Evolutionary conservation across 352 stramenopile species (phyloP), one percentile per base, ranked within the genome.

Genomic region (Globisporangium cederbergense): DNA sequence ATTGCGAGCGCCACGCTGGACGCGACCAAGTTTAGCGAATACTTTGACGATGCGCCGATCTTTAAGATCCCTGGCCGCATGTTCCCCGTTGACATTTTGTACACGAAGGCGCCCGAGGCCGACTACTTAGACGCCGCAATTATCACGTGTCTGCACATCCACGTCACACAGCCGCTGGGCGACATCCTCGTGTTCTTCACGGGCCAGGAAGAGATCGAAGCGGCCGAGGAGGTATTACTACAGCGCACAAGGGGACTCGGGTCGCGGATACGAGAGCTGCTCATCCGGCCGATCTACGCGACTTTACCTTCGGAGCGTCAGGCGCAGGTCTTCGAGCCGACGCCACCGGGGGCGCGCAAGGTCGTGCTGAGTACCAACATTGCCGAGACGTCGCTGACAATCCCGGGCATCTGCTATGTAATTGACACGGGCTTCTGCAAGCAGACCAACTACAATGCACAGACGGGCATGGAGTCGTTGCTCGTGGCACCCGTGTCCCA

Each of bases 341-440:
- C 97, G 8, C 98, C 97, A 0, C 89, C 93, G 16, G 91, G 90
- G 1, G 93, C 94, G 51, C 87, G 98, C 18, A 99, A 99, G 75
- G 96, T 99, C 1, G 97, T 99, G 16, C 73, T 99, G 28, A 97
- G 95, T 40, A 99, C 98, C 1, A 99, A 99, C 79, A 99, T 99
- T 72, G 98, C 97, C 3, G 98, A 99, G 76, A 99, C 98, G 18
- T 98, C 90, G 60, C 74, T 99, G 16, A 99, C 98, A 0, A 99
- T 99, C 65, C 89, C 99, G 60, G 98, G 98, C 11, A 99, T 99
- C 61, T 98, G 93, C 71, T 99, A 97, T 67, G 98, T 99, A 14
- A 98, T 99, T 46, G 98, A 99, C 78, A 98, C 96, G 14, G 98
- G 98, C 18, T 99, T 99, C 70, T 99, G 97, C 81, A 99, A 99